These are phyloP conservation scores for Suhomyces sp. DNA, from an alignment of 805 yeast genomes.

Conservation along the genomic window DNA sequence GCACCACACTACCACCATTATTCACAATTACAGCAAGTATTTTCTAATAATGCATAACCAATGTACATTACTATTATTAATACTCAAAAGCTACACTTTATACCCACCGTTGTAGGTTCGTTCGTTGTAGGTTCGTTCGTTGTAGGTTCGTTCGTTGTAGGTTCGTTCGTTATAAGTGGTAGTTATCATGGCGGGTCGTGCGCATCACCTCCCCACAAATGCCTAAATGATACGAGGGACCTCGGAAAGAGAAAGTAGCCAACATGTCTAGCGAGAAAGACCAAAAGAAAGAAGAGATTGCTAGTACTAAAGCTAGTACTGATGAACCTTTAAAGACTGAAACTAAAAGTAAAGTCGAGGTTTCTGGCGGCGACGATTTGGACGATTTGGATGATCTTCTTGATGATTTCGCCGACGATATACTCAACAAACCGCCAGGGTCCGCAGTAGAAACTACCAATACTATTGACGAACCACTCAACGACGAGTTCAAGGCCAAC, in stretches of 20 bases:
- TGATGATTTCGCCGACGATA: conserved; percentile 79
- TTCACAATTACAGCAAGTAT: too few relatives aligned
- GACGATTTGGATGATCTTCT: conserved; percentile 81
- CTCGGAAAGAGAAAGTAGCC: neutral
- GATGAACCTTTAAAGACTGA: neutral
- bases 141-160: too few relatives aligned
- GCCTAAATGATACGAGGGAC: neutral
- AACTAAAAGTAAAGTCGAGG: neutral
- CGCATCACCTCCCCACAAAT: neutral
- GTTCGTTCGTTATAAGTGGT: too few relatives aligned
- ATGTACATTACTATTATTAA: too few relatives aligned
- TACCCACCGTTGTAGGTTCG: too few relatives aligned
- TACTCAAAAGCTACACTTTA: too few relatives aligned
- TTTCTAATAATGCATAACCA: too few relatives aligned
- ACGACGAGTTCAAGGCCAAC: conserved; percentile 30
- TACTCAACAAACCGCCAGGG: conserved; percentile 62
- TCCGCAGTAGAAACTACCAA: conserved; percentile 22
- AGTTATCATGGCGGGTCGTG: neutral
- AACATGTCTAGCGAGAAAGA: neutral
- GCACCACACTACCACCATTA: too few relatives aligned
- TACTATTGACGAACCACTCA: conserved; percentile 19
- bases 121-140: too few relatives aligned
- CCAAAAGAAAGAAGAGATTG: neutral
- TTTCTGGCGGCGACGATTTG: conserved; percentile 51
- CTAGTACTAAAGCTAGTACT: neutral